Percentiles rank a stretch among this genome's conserved stretches.
These are phyloP conservation scores for Ligustrum vulgare DNA, from an alignment of 257 asterid genomes.

Conservation along the genomic window DNA sequence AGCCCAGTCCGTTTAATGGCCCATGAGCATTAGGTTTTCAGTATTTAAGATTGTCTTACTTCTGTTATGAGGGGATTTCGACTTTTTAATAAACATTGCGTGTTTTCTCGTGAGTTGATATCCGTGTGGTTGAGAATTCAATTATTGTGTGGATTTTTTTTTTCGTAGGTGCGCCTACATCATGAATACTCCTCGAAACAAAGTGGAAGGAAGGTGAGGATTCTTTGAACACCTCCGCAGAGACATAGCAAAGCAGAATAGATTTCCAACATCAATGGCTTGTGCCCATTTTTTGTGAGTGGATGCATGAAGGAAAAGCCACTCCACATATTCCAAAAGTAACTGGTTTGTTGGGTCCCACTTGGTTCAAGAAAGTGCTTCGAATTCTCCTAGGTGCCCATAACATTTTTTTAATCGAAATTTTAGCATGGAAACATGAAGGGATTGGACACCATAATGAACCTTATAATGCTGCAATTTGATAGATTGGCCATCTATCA, in stretches of 20 bases:
- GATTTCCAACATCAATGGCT: constrained; percentile 13
- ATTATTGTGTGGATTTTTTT: no score
- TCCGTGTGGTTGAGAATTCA: no score
- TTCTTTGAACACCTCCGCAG: background rate
- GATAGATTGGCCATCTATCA: constrained; percentile 34
- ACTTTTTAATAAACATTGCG: no score
- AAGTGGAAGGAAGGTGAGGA: background rate
- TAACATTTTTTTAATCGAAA: constrained; percentile 19
- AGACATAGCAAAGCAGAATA: constrained; percentile 10
- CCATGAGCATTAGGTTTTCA: no score
- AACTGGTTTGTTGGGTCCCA: constrained; percentile 23
- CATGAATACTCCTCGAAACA: background rate
- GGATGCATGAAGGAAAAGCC: constrained; percentile 18
- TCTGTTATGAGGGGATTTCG: no score
- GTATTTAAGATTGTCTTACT: no score
- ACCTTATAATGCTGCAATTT: constrained; percentile 28
- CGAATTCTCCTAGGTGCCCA: constrained; percentile 16
- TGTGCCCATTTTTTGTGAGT: constrained; percentile 17
- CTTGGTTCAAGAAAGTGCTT: constrained; percentile 23
- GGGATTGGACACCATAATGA: constrained; percentile 42
- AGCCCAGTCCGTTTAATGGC: no score
- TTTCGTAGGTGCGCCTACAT: no score
- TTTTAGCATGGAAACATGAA: constrained; percentile 33
- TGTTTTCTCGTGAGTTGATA: no score
- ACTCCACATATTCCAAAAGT: constrained; percentile 24